Evolutionary conservation across 345 rosid genomes (phyloP).

Genomic region (Diplotaxis tenuifolia): DNA sequence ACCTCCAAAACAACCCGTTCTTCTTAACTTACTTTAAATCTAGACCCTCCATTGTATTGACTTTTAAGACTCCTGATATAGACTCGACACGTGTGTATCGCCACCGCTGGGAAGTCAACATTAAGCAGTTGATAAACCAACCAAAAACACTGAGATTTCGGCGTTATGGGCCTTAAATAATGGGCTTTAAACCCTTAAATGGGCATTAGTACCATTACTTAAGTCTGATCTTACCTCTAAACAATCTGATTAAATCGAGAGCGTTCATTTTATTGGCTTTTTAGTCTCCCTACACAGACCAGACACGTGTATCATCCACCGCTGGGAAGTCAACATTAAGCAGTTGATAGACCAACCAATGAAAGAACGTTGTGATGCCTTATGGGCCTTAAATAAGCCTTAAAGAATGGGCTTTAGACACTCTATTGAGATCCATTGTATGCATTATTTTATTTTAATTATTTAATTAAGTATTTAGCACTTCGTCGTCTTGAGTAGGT

Average conservation of each 20-base stretch:
- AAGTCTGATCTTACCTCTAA: too few relatives aligned
- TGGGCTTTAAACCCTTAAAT: not conserved
- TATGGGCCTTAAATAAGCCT: too few relatives aligned
- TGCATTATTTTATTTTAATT: too few relatives aligned
- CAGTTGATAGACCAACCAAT: not conserved
- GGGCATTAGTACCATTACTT: too few relatives aligned
- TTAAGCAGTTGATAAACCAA: not conserved
- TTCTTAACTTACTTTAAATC: not conserved
- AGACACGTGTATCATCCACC: not conserved
- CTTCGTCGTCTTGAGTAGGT: too few relatives aligned
- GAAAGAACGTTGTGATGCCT: too few relatives aligned
- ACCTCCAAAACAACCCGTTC: too few relatives aligned
- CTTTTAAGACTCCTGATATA: not conserved
- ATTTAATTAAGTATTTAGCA: too few relatives aligned
- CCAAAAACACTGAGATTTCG: not conserved
- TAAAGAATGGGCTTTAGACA: too few relatives aligned
- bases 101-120: constrained; percentile 1
- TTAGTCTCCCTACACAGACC: not conserved
- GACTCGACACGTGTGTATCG: not conserved
- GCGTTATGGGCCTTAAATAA: not conserved
- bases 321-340: not conserved
- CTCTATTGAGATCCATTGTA: too few relatives aligned
- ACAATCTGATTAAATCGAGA: too few relatives aligned
- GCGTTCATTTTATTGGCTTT: too few relatives aligned
- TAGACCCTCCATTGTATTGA: not conserved